phyloP scores from a whole-genome alignment of 1,139 yeast species.

The Lodderomyces theae region DNA sequence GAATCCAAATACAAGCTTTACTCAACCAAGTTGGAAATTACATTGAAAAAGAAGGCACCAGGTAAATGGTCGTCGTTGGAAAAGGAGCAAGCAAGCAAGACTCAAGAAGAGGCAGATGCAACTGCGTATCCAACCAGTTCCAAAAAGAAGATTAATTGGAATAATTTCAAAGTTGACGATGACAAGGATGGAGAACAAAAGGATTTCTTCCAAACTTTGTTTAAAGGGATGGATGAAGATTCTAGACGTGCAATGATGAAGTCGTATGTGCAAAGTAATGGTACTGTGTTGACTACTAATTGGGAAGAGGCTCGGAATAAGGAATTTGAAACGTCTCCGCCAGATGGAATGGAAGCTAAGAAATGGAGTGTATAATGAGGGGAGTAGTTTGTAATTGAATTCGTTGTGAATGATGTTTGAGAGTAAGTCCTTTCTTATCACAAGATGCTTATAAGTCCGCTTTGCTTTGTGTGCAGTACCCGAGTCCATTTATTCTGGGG shows the following conservation, averaged over 20 bases:
- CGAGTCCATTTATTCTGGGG: too few relatives aligned
- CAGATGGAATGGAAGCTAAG: constrained; percentile 61
- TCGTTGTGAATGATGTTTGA: too few relatives aligned
- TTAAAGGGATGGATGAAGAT: constrained; percentile 81
- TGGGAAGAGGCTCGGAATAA: constrained; percentile 86
- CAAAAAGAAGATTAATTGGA: constrained; percentile 67
- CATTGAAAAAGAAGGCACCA: constrained; percentile 34
- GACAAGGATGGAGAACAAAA: constrained; percentile 53
- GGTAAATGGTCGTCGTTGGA: constrained; percentile 49
- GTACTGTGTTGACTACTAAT: constrained; percentile 88
- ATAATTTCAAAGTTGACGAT: constrained; percentile 54
- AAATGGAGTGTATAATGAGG: constrained; percentile 31
- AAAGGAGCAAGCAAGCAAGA: constrained; percentile 15
- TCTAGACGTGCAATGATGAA: constrained; percentile 95
- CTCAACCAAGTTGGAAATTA: constrained; percentile 74
- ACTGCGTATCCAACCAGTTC: constrained; percentile 62
- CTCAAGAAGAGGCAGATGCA: constrained; percentile 10
- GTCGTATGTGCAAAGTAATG: constrained; percentile 89
- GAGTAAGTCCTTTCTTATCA: too few relatives aligned
- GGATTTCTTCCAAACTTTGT: constrained; percentile 73
- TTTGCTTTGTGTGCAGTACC: too few relatives aligned
- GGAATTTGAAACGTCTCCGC: constrained; percentile 70
- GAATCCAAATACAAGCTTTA: constrained; percentile 52
- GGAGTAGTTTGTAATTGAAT: too few relatives aligned
- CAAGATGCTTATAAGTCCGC: constrained; percentile 3